Evolutionary conservation across 805 yeast species (phyloP).

Genomic region (Starmera caribaea): DNA sequence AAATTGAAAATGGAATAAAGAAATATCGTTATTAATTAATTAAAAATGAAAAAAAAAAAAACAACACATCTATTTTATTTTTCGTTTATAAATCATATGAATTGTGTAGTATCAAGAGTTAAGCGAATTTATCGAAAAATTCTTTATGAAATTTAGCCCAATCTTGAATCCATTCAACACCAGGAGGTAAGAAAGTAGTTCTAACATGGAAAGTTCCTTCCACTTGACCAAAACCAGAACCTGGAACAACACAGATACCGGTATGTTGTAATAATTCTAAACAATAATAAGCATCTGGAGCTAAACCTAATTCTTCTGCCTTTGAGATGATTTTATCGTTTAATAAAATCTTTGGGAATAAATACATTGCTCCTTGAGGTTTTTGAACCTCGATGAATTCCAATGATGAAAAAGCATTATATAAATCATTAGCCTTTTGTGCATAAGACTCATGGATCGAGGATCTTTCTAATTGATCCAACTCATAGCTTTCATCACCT

Average conservation of each 20-base stretch:
- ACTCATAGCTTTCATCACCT: conserved; percentile 68
- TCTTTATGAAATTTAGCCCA: conserved; percentile 74
- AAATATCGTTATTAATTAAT: no score
- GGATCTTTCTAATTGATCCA: conserved; percentile 52
- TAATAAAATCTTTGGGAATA: conserved; percentile 72
- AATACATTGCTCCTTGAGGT: conserved; percentile 97
- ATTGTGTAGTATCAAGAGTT: not conserved
- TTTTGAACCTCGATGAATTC: conserved; percentile 78
- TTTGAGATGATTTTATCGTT: conserved; percentile 51
- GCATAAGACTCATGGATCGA: conserved; percentile 54
- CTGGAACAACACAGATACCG: conserved; percentile 97
- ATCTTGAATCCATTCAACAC: conserved; percentile 72
- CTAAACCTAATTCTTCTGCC: conserved; percentile 46
- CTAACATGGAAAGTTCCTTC: conserved; percentile 87
- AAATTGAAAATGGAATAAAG: not conserved
- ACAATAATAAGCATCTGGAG: conserved; percentile 87
- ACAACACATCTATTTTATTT: not conserved
- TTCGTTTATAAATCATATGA: not conserved
- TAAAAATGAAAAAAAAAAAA: not conserved
- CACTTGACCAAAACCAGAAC: conserved; percentile 92
- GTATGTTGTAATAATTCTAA: conserved; percentile 72
- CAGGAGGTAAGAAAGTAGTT: conserved; percentile 96
- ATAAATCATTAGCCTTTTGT: conserved; percentile 54
- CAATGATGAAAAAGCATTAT: conserved; percentile 63
- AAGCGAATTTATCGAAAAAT: conserved; percentile 53